Evolutionary conservation across 345 rosid species (phyloP).

Genomic region (Aquilaria malaccensis): DNA sequence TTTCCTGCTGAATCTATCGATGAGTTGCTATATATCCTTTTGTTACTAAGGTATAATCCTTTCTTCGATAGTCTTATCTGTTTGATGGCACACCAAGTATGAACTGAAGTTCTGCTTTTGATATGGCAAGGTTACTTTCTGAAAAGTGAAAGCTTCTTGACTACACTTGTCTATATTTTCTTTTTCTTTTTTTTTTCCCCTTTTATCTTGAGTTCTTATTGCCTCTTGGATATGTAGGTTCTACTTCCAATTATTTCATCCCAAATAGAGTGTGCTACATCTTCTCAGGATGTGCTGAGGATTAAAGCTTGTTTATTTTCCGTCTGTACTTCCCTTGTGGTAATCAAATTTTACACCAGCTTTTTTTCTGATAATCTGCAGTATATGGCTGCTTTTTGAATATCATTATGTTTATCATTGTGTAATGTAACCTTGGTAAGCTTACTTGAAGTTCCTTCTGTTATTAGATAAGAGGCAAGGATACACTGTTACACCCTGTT

Average conservation of each 20-base stretch:
- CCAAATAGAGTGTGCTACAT: constrained; percentile 41
- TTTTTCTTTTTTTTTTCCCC: background rate
- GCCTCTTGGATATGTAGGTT: constrained; percentile 39
- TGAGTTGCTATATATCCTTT: too few species aligned
- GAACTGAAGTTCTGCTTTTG: background rate
- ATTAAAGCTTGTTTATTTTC: constrained; percentile 83
- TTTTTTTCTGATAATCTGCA: background rate
- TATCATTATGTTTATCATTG: constrained; percentile 10
- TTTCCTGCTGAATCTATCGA: too few species aligned
- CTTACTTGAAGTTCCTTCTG: constrained; percentile 11
- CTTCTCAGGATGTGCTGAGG: constrained; percentile 38
- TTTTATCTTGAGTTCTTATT: constrained; percentile 3
- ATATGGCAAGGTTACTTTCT: constrained; percentile 1
- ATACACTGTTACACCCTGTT: constrained; percentile 40
- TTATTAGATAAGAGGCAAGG: constrained; percentile 55
- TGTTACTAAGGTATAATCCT: too few species aligned
- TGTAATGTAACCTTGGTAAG: constrained; percentile 6
- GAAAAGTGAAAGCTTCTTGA: background rate
- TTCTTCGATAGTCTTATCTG: too few species aligned
- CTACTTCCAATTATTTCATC: constrained; percentile 54
- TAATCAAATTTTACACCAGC: constrained; percentile 23
- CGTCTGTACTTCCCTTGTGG: constrained; percentile 76
- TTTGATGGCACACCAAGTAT: background rate
- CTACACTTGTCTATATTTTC: background rate
- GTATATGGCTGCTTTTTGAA: background rate